Percentiles rank a stretch among this genome's conserved stretches.
These are phyloP conservation scores for Erythrobasidium yunnanense DNA, from an alignment of 768 basidiomycete species.

Conservation along the genomic window DNA sequence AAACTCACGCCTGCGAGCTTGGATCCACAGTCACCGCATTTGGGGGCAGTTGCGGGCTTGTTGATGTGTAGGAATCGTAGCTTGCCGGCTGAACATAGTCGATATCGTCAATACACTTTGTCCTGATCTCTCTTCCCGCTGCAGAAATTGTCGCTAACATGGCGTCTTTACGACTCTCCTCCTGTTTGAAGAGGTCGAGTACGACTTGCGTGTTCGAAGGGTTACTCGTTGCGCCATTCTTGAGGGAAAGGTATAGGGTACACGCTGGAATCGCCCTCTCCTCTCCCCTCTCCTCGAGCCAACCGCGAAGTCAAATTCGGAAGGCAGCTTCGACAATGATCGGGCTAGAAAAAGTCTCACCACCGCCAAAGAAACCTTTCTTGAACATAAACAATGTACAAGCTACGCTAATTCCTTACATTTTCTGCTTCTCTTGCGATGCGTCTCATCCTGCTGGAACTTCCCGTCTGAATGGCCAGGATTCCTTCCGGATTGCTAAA, in stretches of 20 bases:
- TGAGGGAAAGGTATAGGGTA: not conserved
- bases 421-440: no score
- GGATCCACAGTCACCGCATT: constrained; percentile 96
- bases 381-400: no score
- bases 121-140: not conserved
- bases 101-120: not conserved
- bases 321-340: no score
- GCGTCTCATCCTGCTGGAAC: no score
- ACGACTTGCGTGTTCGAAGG: constrained; percentile 93
- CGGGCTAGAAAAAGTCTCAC: no score
- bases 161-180: constrained; percentile 94
- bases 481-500: no score
- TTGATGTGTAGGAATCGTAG: constrained; percentile 96
- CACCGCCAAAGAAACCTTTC: no score
- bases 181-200: constrained; percentile 96
- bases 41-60: constrained; percentile 80
- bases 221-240: constrained; percentile 58
- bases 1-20: constrained; percentile 80
- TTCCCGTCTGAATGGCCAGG: no score
- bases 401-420: no score
- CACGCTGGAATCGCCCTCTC: no score
- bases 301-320: no score
- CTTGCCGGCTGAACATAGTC: constrained; percentile 59
- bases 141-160: constrained; percentile 45
- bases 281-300: no score